A percentile compares a stretch with the other conserved stretches of the same genome.
These are phyloP conservation scores for Colletotrichum chlorophyti DNA, from an alignment of 2,329 filamentous ascomycete species.

Conservation along the genomic window DNA sequence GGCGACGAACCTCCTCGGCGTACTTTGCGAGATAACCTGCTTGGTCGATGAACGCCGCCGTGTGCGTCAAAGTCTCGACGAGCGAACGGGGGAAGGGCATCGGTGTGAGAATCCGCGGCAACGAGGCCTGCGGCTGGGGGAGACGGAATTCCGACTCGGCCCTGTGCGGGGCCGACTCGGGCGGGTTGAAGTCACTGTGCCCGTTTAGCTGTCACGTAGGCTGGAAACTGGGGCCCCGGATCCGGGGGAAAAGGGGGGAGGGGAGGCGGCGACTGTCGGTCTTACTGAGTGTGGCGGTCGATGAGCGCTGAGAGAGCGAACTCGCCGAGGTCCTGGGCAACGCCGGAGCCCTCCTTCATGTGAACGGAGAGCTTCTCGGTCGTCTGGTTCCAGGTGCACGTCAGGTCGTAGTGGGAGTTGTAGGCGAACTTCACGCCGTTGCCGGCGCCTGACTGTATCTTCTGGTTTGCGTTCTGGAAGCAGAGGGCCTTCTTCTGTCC, in stretches of 20 bases:
- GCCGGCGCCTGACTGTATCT: neutral
- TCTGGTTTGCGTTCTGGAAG: neutral
- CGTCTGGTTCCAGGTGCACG: neutral
- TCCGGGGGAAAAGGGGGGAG: neutral
- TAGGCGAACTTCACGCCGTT: neutral
- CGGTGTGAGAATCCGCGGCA: neutral
- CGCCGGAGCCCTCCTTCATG: neutral
- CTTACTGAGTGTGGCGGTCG: neutral
- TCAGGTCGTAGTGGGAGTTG: neutral
- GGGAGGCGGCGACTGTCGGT: too few relatives aligned
- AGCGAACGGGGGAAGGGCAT: neutral
- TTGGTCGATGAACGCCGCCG: neutral
- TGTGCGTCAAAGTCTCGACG: neutral
- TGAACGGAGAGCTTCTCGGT: neutral
- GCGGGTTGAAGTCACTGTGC: neutral
- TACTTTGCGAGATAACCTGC: neutral
- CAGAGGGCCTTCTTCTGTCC: neutral
- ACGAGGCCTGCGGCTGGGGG: neutral
- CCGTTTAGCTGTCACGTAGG: neutral
- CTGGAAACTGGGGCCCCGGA: too few relatives aligned
- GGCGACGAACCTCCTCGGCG: neutral
- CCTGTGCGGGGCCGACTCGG: neutral
- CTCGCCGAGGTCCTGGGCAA: neutral
- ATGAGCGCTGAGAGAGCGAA: neutral
- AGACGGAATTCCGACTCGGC: neutral